Base-by-base conservation (phyloP, 495 filamentous ascomycete species). In the Sphaerosporella brunnea region DNA sequence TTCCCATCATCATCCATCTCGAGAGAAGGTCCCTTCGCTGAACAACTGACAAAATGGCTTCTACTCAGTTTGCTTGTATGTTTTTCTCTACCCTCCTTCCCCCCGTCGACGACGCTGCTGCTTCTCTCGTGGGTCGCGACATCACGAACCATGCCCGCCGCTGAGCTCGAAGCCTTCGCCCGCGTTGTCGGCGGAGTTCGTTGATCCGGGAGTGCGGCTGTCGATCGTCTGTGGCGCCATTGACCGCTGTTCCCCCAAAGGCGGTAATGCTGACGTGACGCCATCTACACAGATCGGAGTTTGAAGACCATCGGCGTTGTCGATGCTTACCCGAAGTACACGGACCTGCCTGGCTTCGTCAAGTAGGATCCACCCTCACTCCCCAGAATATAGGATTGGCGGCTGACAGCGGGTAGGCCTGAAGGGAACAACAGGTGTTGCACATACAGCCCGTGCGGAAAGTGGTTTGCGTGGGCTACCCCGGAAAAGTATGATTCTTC, bases 381-480 rank as follows among this genome's bases (percentile, higher is more conserved):
- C n/a, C n/a, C n/a, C n/a, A n/a, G n/a, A n/a, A n/a, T n/a, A n/a
- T n/a, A n/a, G n/a, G n/a, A n/a, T n/a, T n/a, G n/a, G n/a, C n/a
- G n/a, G n/a, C n/a, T n/a, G n/a, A n/a, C n/a, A n/a, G n/a, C n/a
- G n/a, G n/a, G 36, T 58, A 83, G 80, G 65, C 87, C 92, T 48
- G 81, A 93, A 70, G 88, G 86, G 62, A 95, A 85, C 66, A 72
- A 90, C 56, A 79, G 90, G 66, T 96, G 88, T 63, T 88, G 81
- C 66, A 75, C 73, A 54, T 97, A 96, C 70, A 95, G 88, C 51
- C 84, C 86, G 28, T 84, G 85, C 63, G 86, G 90, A 60, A 80
- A 82, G 56, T 97, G 86, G 69, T 90, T 93, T 65, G 86, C 88
- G 45, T 97, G 82, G 79, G 88, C 86, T 48, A 82, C 85, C 50